phyloP scores from a whole-genome alignment of 2,329 filamentous ascomycete genomes.

The Gyromitra esculenta region DNA sequence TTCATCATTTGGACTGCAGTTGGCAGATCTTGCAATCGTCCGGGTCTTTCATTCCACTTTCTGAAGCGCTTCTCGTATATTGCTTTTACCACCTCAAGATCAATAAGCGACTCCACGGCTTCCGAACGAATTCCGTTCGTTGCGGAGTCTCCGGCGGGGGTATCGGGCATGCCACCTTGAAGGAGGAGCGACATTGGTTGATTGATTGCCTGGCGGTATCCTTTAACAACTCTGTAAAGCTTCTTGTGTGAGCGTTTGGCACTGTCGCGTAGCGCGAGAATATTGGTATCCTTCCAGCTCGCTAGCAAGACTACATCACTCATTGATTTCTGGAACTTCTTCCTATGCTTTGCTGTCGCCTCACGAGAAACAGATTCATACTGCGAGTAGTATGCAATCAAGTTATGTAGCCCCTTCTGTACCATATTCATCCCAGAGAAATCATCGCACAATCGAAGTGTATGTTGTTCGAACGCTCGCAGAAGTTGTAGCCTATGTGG shows the following conservation, averaged over 20 bases:
- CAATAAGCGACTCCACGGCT: not conserved
- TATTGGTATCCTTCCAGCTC: constrained; percentile 98
- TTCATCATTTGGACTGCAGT: constrained; percentile 80
- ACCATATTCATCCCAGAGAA: constrained; percentile 70
- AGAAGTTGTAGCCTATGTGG: constrained; percentile 76
- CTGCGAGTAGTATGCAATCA: constrained; percentile 77
- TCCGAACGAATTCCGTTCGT: constrained; percentile 21
- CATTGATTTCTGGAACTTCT: constrained; percentile 86
- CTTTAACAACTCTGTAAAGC: constrained; percentile 87
- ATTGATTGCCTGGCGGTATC: constrained; percentile 82
- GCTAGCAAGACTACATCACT: constrained; percentile 91
- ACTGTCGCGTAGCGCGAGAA: constrained; percentile 86
- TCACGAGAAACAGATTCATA: constrained; percentile 75
- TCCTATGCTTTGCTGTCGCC: constrained; percentile 73
- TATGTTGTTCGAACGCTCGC: constrained; percentile 71
- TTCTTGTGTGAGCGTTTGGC: constrained; percentile 90
- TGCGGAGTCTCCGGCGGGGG: constrained; percentile 56
- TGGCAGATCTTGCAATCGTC: constrained; percentile 75
- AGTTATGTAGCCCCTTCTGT: constrained; percentile 74
- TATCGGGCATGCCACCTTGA: constrained; percentile 69
- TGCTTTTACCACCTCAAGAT: constrained; percentile 31
- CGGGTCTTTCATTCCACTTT: constrained; percentile 61
- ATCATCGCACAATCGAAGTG: constrained; percentile 70
- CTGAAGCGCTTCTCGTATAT: constrained; percentile 57
- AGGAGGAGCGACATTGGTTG: constrained; percentile 77